Conservation (phyloP, 495 filamentous ascomycete genomes). For the Penicillium paxilli region DNA sequence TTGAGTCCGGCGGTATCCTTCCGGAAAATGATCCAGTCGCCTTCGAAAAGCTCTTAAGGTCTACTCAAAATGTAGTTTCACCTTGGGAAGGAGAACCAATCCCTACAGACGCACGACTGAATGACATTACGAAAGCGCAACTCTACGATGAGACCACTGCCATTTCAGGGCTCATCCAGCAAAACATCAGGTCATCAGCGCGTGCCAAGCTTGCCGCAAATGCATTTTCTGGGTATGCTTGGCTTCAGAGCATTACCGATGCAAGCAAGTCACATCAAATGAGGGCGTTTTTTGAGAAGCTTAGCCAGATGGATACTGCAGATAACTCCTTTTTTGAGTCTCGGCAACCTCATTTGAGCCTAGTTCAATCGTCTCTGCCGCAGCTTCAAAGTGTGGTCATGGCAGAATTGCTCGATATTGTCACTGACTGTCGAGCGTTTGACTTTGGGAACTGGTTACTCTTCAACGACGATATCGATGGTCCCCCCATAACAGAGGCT, state of each 20-base stretch:
- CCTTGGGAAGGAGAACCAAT: slow-evolving; percentile 31
- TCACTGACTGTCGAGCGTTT: slow-evolving; percentile 44
- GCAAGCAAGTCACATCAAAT: slow-evolving; percentile 42
- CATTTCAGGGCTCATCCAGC: slow-evolving; percentile 37
- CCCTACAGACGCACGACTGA: slow-evolving; percentile 19
- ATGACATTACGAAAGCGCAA: slow-evolving; percentile 25
- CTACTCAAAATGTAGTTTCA: slow-evolving; percentile 36
- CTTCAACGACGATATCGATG: slow-evolving; percentile 55
- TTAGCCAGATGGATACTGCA: slow-evolving; percentile 15
- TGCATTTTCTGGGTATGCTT: slow-evolving; percentile 32
- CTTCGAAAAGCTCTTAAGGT: slow-evolving; percentile 36
- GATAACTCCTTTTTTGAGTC: slow-evolving; percentile 20
- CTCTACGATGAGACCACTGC: slow-evolving; percentile 41
- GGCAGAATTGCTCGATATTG: slow-evolving; percentile 53
- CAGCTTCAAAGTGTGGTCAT: slow-evolving; percentile 50
- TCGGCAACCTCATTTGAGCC: slow-evolving; percentile 5
- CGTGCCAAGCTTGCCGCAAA: slow-evolving; percentile 22
- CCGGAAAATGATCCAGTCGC: slow-evolving; percentile 38
- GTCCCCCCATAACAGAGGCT: slow-evolving; percentile 48
- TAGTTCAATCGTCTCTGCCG: slow-evolving; percentile 36
- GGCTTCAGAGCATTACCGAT: slow-evolving; percentile 39
- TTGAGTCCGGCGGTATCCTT: slow-evolving; percentile 47
- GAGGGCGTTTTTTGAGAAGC: slow-evolving; percentile 32
- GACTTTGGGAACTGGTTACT: slow-evolving; percentile 58
- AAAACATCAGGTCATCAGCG: slow-evolving; percentile 31